Evolutionary conservation across 2,329 filamentous ascomycete species (phyloP).

Genomic region (Stagonosporopsis tanaceti): DNA sequence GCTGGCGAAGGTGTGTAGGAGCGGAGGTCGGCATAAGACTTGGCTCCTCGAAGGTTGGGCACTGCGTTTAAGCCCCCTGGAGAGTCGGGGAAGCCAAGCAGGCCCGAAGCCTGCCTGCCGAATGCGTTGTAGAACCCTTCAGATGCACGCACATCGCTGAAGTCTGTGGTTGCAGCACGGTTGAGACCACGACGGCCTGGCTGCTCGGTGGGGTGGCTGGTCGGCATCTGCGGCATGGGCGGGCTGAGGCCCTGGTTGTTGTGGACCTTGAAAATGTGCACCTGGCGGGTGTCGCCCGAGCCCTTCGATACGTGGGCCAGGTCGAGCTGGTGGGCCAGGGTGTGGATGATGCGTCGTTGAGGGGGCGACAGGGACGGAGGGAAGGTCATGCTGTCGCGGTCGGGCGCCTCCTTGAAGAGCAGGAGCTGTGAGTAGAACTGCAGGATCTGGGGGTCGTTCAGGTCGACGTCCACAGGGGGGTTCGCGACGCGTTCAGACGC

Average conservation of each 20-base stretch:
- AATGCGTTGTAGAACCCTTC: slow-evolving; percentile 78
- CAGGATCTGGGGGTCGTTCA: slow-evolving; percentile 89
- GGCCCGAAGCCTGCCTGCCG: slow-evolving; percentile 79
- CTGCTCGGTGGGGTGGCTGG: slow-evolving; percentile 74
- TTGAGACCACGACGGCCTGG: slow-evolving; percentile 81
- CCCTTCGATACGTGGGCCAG: slow-evolving; percentile 91
- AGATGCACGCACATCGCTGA: slow-evolving; percentile 80
- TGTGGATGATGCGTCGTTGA: slow-evolving; percentile 90
- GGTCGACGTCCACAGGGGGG: slow-evolving; percentile 71
- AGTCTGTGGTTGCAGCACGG: slow-evolving; percentile 96
- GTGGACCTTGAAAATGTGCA: slow-evolving; percentile 82
- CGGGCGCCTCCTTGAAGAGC: slow-evolving; percentile 82
- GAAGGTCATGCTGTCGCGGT: slow-evolving; percentile 84
- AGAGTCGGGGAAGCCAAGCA: slow-evolving; percentile 83
- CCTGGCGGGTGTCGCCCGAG: slow-evolving; percentile 83
- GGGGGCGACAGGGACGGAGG: slow-evolving; percentile 79
- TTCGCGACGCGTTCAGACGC: slow-evolving; percentile 26
- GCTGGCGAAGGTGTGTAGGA: slow-evolving; percentile 95
- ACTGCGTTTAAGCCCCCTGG: slow-evolving; percentile 71
- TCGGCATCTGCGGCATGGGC: slow-evolving; percentile 64
- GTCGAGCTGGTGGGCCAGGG: slow-evolving; percentile 92
- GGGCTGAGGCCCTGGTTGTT: slow-evolving; percentile 68
- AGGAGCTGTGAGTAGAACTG: slow-evolving; percentile 90
- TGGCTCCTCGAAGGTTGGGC: slow-evolving; percentile 87
- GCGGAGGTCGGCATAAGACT: slow-evolving; percentile 94